A percentile compares a stretch with the other conserved stretches of the same genome.
Evolutionary conservation across 2,329 filamentous ascomycete species (phyloP).

Genomic region (Botrytis fragariae): DNA sequence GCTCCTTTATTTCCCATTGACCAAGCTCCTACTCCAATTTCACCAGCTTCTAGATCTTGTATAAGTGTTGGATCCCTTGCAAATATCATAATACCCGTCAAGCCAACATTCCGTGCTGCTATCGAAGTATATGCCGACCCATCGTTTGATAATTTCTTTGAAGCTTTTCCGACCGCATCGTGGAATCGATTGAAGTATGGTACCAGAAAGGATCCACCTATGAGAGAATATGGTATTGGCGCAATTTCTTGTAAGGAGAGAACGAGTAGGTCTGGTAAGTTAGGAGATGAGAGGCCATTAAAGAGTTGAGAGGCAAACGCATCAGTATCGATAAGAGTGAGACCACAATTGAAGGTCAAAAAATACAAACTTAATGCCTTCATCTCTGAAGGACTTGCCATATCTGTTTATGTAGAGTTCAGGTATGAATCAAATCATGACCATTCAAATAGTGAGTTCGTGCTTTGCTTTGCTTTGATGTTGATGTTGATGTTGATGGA

Average conservation of each 20-base stretch:
- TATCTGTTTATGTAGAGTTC: not conserved
- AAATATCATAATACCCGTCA: slow-evolving; percentile 88
- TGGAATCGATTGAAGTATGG: slow-evolving; percentile 73
- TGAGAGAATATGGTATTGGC: slow-evolving; percentile 78
- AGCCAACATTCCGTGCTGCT: slow-evolving; percentile 72
- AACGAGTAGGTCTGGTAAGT: slow-evolving; percentile 66
- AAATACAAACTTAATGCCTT: slow-evolving; percentile 65
- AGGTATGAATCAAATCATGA: not conserved
- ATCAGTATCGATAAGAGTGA: slow-evolving; percentile 64
- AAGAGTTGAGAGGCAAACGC: slow-evolving; percentile 72
- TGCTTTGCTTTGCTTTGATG: not conserved
- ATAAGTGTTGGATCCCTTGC: slow-evolving; percentile 62
- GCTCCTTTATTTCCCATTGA: slow-evolving; percentile 97
- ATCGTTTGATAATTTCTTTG: slow-evolving; percentile 40
- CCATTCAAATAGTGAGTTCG: not conserved
- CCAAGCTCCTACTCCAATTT: slow-evolving; percentile 78
- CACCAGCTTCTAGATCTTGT: slow-evolving; percentile 68
- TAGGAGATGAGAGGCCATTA: slow-evolving; percentile 48
- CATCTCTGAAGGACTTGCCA: slow-evolving; percentile 11
- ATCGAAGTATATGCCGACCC: slow-evolving; percentile 62
- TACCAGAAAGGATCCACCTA: slow-evolving; percentile 75
- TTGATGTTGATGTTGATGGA: not conserved
- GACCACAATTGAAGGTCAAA: slow-evolving; percentile 87
- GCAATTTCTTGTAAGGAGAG: slow-evolving; percentile 83
- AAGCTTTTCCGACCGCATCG: slow-evolving; percentile 69